Evolutionary conservation across 2,329 filamentous ascomycete species (phyloP).

Genomic region (Blastomyces gilchristii): DNA sequence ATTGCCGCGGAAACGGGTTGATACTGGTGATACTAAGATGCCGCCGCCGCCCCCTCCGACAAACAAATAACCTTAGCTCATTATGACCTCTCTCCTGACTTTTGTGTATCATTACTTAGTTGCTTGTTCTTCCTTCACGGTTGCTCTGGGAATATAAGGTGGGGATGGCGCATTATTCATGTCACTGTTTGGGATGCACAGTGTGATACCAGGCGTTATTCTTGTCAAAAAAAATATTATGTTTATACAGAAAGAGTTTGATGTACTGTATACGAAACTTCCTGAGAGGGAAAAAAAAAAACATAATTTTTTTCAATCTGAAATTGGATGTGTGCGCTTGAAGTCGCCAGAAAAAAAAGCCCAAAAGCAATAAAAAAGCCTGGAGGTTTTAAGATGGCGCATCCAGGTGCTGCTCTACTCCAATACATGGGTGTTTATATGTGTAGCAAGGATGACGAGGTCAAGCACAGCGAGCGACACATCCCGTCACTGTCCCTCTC

Average conservation of each 20-base stretch:
- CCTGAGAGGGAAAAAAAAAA: not conserved
- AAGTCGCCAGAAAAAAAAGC: not conserved
- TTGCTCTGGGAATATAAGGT: constrained; percentile 5
- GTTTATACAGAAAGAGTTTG: not conserved
- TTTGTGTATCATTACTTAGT: not conserved
- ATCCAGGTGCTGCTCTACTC: not conserved
- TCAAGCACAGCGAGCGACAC: not conserved
- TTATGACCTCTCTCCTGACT: not conserved
- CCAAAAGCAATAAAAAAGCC: not conserved
- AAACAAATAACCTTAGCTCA: constrained; percentile 16
- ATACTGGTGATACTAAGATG: constrained; percentile 53
- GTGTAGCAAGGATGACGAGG: not conserved
- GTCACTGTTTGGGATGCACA: not conserved
- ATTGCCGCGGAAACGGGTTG: constrained; percentile 64
- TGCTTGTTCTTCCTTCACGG: not conserved
- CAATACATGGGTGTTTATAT: not conserved
- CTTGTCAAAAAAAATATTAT: not conserved
- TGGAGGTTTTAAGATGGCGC: not conserved
- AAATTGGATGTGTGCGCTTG: not conserved
- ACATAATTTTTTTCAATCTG: not conserved
- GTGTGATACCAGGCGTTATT: constrained; percentile 2
- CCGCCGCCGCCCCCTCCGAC: constrained; percentile 30
- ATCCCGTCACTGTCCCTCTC: not conserved
- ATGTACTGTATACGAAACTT: not conserved
- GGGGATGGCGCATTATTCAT: constrained; percentile 4